phyloP scores from a whole-genome alignment of 2,329 filamentous ascomycete genomes.

The Aspergillus eucalypticola region DNA sequence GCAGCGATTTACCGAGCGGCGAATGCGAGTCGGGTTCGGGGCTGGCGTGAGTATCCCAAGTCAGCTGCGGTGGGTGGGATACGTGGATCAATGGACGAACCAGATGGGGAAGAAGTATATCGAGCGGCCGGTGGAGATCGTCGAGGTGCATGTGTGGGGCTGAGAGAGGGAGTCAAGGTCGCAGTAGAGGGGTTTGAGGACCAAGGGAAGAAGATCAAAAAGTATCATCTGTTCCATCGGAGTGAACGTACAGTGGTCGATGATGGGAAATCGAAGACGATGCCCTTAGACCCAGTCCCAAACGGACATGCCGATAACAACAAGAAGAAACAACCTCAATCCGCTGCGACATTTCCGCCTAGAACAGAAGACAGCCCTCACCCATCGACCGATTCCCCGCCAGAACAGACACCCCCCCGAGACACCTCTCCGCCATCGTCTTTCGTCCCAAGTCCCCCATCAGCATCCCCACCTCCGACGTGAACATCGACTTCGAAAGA shows the following conservation, averaged over 20 bases:
- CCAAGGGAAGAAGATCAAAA: conserved; percentile 83
- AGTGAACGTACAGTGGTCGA: conserved; percentile 61
- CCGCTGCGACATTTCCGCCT: neutral
- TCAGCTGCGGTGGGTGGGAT: conserved; percentile 82
- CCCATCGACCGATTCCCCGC: conserved; percentile 11
- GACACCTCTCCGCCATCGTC: conserved; percentile 70
- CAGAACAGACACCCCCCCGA: conserved; percentile 39
- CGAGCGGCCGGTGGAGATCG: conserved; percentile 78
- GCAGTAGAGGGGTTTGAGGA: conserved; percentile 81
- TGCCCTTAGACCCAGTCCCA: neutral
- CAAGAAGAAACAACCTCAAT: neutral
- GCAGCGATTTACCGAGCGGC: conserved; percentile 71
- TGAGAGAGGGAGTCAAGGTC: conserved; percentile 84
- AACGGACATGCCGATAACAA: neutral
- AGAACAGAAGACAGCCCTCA: conserved; percentile 1
- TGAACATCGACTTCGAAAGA: conserved; percentile 87
- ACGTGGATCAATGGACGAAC: conserved; percentile 84
- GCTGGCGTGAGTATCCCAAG: conserved; percentile 90
- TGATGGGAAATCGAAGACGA: conserved; percentile 51
- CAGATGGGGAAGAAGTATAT: conserved; percentile 72
- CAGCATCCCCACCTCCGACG: conserved; percentile 74
- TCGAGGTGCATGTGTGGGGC: conserved; percentile 90
- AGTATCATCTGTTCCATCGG: conserved; percentile 75
- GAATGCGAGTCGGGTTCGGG: conserved; percentile 89
- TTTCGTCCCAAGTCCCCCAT: conserved; percentile 71